Base-by-base conservation (phyloP, 495 filamentous ascomycete genomes). In the Aspergillus ostianus region DNA sequence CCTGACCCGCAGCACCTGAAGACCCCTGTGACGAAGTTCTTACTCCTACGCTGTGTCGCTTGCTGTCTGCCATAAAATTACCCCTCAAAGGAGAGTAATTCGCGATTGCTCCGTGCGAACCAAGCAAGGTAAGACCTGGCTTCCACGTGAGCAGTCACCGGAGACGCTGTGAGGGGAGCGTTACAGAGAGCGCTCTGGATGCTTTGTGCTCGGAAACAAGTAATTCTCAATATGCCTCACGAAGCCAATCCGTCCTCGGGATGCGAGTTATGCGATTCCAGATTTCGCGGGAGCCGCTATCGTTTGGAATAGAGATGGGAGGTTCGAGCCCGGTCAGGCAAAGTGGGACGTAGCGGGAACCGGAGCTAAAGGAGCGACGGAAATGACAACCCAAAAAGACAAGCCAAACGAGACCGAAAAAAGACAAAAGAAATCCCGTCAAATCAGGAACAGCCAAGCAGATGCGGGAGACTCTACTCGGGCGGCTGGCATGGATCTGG, bases 31-130 rank as follows among this genome's bases (percentile, higher is more conserved):
- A 58, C 57, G 75, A 69, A 47, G 66, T 64, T 68, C 77, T 83
- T 30, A 66, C 71, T 64, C 70, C 72, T 21, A 69, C 67, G 62
- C 68, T 72, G 62, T 81, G 79, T 57, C 79, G 78, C 64, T 82
- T 80, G 55, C 65, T 74, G 61, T 82, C 79, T 60, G 71, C 73
- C 77, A 78, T 76, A 61, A 44, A 67, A 67, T 61, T 26, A 49
- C 46, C 30, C 44, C 51, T 55, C 50, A 19, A 20, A 50, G 51
- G 30, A 9, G 49, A 49, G 32, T 20, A 45, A 23, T 6, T 18
- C 30, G 15, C 15, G 48, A 45, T 12, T 53, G 48, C 20, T 18
- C 44, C 32, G 23, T 9, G 30, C n/a, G 20, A 48, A 51, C 36
- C 36, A 41, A 41, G 36, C 36, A 41, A 41, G 13, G 12, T 2